phyloP scores from a whole-genome alignment of 1,139 yeast species.

The Pneumocystis wakefieldiae region DNA sequence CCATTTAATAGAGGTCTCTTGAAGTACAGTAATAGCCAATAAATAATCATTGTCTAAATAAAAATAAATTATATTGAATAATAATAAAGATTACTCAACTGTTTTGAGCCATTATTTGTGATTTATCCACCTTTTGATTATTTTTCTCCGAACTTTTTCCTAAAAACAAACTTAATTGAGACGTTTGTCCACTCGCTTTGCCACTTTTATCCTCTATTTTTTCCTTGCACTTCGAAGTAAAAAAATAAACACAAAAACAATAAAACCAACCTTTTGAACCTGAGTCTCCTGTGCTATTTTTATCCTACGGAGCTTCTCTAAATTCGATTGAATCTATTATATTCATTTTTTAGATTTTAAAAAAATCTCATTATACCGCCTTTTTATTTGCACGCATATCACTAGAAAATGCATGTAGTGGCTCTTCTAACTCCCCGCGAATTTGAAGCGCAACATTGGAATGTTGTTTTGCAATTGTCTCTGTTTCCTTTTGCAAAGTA shows the following conservation, averaged over 20 bases:
- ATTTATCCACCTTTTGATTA: conserved; percentile 45
- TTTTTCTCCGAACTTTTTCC: conserved; percentile 63
- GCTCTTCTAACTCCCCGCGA: conserved; percentile 30
- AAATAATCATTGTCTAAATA: conserved; percentile 45
- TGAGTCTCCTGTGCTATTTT: conserved; percentile 23
- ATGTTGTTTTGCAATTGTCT: conserved; percentile 35
- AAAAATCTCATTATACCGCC: conserved; percentile 19
- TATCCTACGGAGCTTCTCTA: conserved; percentile 31
- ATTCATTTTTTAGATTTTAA: conserved; percentile 1
- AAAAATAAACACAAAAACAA: conserved; percentile 8
- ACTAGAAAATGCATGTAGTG: conserved; percentile 30
- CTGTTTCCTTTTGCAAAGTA: conserved; percentile 42
- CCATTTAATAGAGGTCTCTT: conserved; percentile 59
- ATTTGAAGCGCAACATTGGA: conserved; percentile 32
- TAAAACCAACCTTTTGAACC: conserved; percentile 1
- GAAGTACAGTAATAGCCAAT: conserved; percentile 41
- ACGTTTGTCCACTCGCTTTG: conserved; percentile 41
- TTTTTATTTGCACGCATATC: conserved; percentile 33
- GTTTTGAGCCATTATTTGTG: conserved; percentile 32
- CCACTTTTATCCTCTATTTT: conserved; percentile 46
- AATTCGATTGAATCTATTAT: conserved; percentile 25
- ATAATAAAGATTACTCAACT: not conserved
- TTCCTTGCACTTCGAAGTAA: conserved; percentile 33
- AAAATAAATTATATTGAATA: conserved; percentile 14
- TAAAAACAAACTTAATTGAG: conserved; percentile 59